phyloP scores from a whole-genome alignment of 2,329 filamentous ascomycete genomes.

The Aureobasidium lini region DNA sequence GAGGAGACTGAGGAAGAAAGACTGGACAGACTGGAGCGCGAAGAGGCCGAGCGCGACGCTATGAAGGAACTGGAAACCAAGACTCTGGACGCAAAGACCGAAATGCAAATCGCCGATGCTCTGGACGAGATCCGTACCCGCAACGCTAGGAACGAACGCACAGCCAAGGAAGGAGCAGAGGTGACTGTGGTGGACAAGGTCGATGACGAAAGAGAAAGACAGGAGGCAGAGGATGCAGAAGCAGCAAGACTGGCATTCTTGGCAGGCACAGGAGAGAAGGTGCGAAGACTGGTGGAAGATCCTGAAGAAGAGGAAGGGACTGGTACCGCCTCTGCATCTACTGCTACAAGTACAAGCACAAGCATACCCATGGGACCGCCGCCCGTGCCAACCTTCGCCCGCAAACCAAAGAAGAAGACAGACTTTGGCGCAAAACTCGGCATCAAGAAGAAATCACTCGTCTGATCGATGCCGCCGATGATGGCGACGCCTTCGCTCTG shows the following conservation, averaged over 20 bases:
- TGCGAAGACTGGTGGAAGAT: slow-evolving; percentile 47
- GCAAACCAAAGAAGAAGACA: slow-evolving; percentile 80
- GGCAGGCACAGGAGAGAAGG: slow-evolving; percentile 49
- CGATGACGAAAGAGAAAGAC: slow-evolving; percentile 52
- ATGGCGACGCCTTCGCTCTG: neutral
- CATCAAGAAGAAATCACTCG: slow-evolving; percentile 68
- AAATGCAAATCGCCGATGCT: slow-evolving; percentile 95
- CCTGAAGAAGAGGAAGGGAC: slow-evolving; percentile 30
- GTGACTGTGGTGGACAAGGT: slow-evolving; percentile 50
- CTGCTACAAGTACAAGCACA: slow-evolving; percentile 16
- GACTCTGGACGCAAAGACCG: slow-evolving; percentile 81
- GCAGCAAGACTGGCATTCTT: slow-evolving; percentile 72
- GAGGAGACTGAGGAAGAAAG: slow-evolving; percentile 83
- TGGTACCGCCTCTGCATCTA: slow-evolving; percentile 3
- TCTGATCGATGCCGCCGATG: slow-evolving; percentile 1
- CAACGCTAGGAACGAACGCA: slow-evolving; percentile 79
- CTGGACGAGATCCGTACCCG: slow-evolving; percentile 88
- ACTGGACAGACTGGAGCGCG: slow-evolving; percentile 72
- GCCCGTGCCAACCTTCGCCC: slow-evolving; percentile 61
- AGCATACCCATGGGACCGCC: slow-evolving; percentile 31
- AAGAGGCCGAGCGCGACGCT: slow-evolving; percentile 74
- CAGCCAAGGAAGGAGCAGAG: slow-evolving; percentile 55
- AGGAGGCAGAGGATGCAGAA: slow-evolving; percentile 78
- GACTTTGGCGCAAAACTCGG: slow-evolving; percentile 66
- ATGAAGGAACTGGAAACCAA: slow-evolving; percentile 96